Evolutionary conservation across 257 asterid species (phyloP), one percentile per base, ranked within the genome.

Genomic region (Voacanga thouarsii): DNA sequence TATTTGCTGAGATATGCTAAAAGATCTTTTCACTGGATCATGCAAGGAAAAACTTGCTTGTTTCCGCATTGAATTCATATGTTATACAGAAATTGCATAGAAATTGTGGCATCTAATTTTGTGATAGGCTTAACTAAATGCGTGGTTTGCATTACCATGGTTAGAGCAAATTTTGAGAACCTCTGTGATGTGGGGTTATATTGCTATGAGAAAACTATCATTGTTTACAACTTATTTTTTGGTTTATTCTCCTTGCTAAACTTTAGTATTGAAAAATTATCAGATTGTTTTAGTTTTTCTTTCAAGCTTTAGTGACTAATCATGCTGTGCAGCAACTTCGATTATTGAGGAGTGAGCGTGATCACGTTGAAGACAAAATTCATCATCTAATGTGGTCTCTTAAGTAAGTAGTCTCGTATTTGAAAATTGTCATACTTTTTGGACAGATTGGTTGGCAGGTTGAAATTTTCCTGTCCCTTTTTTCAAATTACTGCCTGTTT

Each of bases 381-480:
- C 94, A 96, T 82, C 97, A 92, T 82, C 83, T 93, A 75, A 87
- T 86, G 88, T 96, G 99, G 98, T 89, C 88, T 78, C 88, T 89
- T 78, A 89, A 89, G 99, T 92, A 90, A 82, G 75, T 77, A 37
- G 26, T 76, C 47, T 75, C 74, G 33, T 28, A 65, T 71, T 5
- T 45, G 72, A 53, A 47, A 63, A 60, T 56, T 66, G 61, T 26
- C 47, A 33, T 59, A 64, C 44, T 19, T 23, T 41, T 79, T 24
- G 72, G 67, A 45, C 51, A 19, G 23, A 24, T 39, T 24, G 45
- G 69, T 12, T 43, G 57, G 57, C 21, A 37, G 39, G 49, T 41
- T 14, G 45, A n/a, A 43, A 19, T 26, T 57, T 57, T 60, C 26
- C 59, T 44, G 24, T 41, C 43, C 11, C 39, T 39, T 9, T 47